A percentile compares a stretch with the other conserved stretches of the same genome.
These are phyloP conservation scores for Mortierella sp. DNA, from an alignment of 371 early-diverging fungal species.

Conservation along the genomic window DNA sequence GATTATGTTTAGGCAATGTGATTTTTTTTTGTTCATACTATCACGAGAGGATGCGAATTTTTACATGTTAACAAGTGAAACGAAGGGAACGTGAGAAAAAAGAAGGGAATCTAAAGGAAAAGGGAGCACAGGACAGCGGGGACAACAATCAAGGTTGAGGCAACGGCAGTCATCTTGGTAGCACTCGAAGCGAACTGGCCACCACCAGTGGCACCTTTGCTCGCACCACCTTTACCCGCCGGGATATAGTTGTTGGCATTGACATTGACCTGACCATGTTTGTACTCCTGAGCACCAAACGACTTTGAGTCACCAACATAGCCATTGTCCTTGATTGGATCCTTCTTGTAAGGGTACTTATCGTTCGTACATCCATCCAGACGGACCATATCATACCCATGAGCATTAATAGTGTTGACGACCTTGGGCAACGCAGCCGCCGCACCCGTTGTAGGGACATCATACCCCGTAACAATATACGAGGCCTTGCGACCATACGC, in stretches of 20 bases:
- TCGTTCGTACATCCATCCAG: constrained; percentile 67
- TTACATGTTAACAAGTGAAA: neutral
- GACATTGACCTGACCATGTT: constrained; percentile 58
- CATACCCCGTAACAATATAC: constrained; percentile 68
- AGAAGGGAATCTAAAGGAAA: neutral
- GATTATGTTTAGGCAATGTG: neutral
- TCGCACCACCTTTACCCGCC: neutral
- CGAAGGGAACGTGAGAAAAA: too few relatives aligned
- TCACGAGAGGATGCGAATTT: neutral
- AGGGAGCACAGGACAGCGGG: neutral
- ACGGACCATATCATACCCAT: constrained; percentile 68
- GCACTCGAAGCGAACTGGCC: neutral
- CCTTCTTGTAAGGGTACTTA: constrained; percentile 62
- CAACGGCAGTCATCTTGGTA: neutral
- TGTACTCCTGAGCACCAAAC: constrained; percentile 59
- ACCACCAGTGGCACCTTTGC: neutral
- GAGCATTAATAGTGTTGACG: constrained; percentile 59
- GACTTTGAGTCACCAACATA: constrained; percentile 63
- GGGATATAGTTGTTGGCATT: constrained; percentile 24
- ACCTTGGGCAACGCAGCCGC: constrained; percentile 59
- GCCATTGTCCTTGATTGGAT: constrained; percentile 36
- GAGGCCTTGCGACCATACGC: constrained; percentile 68
- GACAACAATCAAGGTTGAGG: neutral
- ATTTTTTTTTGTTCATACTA: neutral
- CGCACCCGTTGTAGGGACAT: constrained; percentile 67